A percentile compares a stretch with the other conserved stretches of the same genome.
These are phyloP conservation scores for Yamadazyma atlantica DNA, from an alignment of 1,139 yeast species.

Conservation along the genomic window DNA sequence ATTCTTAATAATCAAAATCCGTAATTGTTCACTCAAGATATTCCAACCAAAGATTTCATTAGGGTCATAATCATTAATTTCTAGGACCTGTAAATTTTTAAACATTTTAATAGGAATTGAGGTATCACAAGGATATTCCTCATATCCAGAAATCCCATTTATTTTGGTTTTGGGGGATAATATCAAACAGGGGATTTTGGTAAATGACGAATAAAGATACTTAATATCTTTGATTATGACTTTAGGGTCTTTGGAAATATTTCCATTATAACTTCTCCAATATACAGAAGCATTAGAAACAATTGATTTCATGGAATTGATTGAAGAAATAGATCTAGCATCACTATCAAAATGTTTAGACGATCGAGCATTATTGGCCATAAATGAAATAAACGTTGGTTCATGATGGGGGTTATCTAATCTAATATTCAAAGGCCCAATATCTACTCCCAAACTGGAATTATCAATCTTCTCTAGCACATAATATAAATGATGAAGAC, in stretches of 20 bases:
- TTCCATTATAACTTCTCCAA: constrained; percentile 36
- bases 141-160: constrained; percentile 57
- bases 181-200: constrained; percentile 63
- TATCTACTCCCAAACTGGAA: constrained; percentile 50
- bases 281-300: constrained; percentile 46
- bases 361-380: constrained; percentile 48
- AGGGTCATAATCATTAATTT: constrained; percentile 59
- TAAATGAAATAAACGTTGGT: constrained; percentile 53
- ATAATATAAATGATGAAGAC: constrained; percentile 64
- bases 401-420: constrained; percentile 59
- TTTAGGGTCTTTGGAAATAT: constrained; percentile 41
- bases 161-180: constrained; percentile 60
- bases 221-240: constrained; percentile 48
- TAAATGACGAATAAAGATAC: constrained; percentile 63
- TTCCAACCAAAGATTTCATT: constrained; percentile 70
- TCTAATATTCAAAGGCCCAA: constrained; percentile 64
- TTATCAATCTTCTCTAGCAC: constrained; percentile 58
- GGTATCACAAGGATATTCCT: constrained; percentile 71
- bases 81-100: constrained; percentile 62
- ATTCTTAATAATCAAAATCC: constrained; percentile 54
- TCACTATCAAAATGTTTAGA: constrained; percentile 53
- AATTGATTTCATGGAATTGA: constrained; percentile 60
- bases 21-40: constrained; percentile 50
- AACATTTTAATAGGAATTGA: constrained; percentile 62
- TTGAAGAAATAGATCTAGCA: constrained; percentile 60